Conservation (phyloP, 805 yeast genomes). For the Peterozyma xylosa region DNA sequence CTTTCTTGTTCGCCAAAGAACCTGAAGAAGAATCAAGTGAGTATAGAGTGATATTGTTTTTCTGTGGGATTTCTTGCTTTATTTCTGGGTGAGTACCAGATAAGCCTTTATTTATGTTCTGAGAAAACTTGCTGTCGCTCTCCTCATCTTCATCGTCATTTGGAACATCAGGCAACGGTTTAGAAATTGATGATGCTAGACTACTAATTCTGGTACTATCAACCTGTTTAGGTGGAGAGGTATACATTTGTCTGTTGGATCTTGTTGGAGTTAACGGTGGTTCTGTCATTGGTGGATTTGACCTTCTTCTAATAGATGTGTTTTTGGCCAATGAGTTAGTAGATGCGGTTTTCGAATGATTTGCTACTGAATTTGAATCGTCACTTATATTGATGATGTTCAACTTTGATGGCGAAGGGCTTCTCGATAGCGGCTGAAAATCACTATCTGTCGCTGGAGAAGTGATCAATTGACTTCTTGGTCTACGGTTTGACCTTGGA, state of each 20-base stretch:
- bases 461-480: slow-evolving; percentile 8
- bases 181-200: slow-evolving; percentile 4
- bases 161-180: slow-evolving; percentile 8
- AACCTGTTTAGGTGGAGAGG: background rate
- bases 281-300: slow-evolving; percentile 6
- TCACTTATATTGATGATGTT: background rate
- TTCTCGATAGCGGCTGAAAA: background rate
- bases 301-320: slow-evolving; percentile 2
- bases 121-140: background rate
- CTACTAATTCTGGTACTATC: slow-evolving; percentile 1
- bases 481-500: slow-evolving; percentile 24
- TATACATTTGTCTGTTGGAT: background rate
- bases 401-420: background rate
- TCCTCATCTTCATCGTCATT: slow-evolving; percentile 5
- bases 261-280: slow-evolving; percentile 8
- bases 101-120: too few species aligned
- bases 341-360: background rate
- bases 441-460: background rate
- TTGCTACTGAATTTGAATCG: background rate
- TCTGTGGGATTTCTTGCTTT: too few species aligned
- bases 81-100: too few species aligned
- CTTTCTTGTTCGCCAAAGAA: too few species aligned
- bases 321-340: slow-evolving; percentile 1
- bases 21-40: too few species aligned
- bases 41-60: too few species aligned